Base-by-base conservation (phyloP, 1,284 basidiomycete genomes). In the Marasmius sp. region DNA sequence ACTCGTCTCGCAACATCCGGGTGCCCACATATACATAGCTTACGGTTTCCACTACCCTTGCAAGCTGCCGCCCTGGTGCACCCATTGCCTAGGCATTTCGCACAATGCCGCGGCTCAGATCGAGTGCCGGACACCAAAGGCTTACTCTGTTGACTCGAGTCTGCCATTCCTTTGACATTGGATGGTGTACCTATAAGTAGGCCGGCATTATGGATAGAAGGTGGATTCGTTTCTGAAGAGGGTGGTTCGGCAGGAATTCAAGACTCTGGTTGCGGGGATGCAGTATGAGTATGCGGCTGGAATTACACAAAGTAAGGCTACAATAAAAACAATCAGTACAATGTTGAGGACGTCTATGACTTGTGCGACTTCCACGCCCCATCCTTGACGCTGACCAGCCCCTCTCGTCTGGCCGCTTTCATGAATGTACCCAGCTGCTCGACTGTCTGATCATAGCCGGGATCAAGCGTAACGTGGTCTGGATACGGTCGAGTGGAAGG, bases 401-500 rank as follows among this genome's bases (percentile, higher is more conserved):
- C 92, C 70, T 94, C 92, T 61, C 86, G 77, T 65, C 86, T 80
- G 36, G 92, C 89, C 20, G 89, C 86, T 65, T 93, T 89, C 83
- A 96, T 84, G 68, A 95, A 93, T 48, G 72, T 76, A 2, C 78
- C 82, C 8, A 96, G 81, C 70, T 95, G 92, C 38, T 94, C 93
- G 8, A 85, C 72, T 1, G 86, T 88, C 64, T 87, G 84, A 67
- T 93, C 86, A 72, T 95, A 95, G 2, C 85, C 86, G 11, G 89
- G 90, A 11, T 89, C 91, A 70, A 93, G 70, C 85, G 88, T 59
- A 96, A 80, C 87, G 93, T 93, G 1, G 83, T 81, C 69, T 96
- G 93, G 68, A 96, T 93, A 12, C 89, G 83, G 61, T 91, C 87
- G 43, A 92, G 69, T 2, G 88, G 82, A 27, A 94, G 79, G 0